Base-by-base conservation (phyloP, 306 rosid genomes). In the Dryas alaskensis region DNA sequence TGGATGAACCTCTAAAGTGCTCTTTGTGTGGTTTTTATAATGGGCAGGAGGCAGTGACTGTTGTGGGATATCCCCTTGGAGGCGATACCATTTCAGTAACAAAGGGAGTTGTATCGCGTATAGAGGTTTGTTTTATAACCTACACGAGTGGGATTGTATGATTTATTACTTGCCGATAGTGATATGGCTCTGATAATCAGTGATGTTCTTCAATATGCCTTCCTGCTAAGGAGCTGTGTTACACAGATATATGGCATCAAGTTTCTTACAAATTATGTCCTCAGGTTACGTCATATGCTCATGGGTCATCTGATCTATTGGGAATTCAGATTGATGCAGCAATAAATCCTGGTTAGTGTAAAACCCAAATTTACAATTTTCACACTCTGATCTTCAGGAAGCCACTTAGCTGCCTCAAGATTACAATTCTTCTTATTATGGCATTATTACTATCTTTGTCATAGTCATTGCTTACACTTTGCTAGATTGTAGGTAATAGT, bases 281-380 rank as follows among this genome's bases (percentile, higher is more conserved):
- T 75, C 86, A 94, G 99, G 99, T 94, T 69, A 92, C 97, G 6
- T 92, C 97, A 75, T 94, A 94, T 86, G 97, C 97, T 61, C 97
- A 89, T 78, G 99, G 99, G 40, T 92, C 97, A 22, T 89, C 97
- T 80, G 99, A 94, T 72, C 85, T 94, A 83, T 84, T 94, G 85
- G 97, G 99, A 59, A 94, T 94, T 86, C 99, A 92, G 83, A 94
- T 94, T 75, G 99, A 94, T 75, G 99, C 99, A 19, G 99, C 99
- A 72, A 90, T 94, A 86, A 94, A 94, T 82, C 97, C 99, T 73
- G 99, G 99, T 94, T 48, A 79, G 96, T 86, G 76, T 63, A 22
- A 42, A 61, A 42, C 53, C 69, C 46, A 61, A 57, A 65, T 47
- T 48, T 46, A 47, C 54, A 58, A 46, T 52, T 16, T 8, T 53